Evolutionary conservation across 495 filamentous ascomycete species (phyloP).

Genomic region (Echria macrotheca): DNA sequence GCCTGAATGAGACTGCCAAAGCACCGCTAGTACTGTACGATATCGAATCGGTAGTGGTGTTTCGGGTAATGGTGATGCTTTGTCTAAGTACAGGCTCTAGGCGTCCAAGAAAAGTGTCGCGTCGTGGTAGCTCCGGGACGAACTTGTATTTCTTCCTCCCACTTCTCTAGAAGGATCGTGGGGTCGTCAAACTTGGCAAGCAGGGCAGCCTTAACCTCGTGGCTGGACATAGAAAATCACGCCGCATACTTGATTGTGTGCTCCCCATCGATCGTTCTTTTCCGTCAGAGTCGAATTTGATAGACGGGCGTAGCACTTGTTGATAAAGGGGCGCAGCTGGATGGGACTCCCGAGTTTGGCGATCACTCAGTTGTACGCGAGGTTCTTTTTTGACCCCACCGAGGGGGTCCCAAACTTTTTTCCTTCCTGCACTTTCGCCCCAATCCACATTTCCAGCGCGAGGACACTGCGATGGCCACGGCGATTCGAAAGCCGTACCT

Average conservation of each 20-base stretch:
- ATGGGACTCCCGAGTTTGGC: too few relatives aligned
- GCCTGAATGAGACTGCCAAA: constrained; percentile 17
- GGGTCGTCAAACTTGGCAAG: constrained; percentile 8
- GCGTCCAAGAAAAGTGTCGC: constrained; percentile 8
- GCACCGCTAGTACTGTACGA: constrained; percentile 21
- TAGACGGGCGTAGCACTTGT: too few relatives aligned
- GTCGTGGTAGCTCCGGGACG: constrained; percentile 17
- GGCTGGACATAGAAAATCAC: neutral
- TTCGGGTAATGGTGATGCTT: constrained; percentile 4
- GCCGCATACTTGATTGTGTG: neutral
- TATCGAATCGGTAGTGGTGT: constrained; percentile 9
- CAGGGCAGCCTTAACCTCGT: neutral
- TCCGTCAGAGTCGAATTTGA: too few relatives aligned
- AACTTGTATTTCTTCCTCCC: constrained; percentile 13
- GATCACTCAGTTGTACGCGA: too few relatives aligned
- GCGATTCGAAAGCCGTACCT: too few relatives aligned
- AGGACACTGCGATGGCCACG: too few relatives aligned
- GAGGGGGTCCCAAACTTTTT: too few relatives aligned
- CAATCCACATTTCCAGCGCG: too few relatives aligned
- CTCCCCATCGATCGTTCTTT: too few relatives aligned
- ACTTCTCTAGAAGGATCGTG: constrained; percentile 18
- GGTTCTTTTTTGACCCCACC: too few relatives aligned
- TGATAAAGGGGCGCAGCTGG: too few relatives aligned
- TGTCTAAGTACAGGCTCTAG: constrained; percentile 9
- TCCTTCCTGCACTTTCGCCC: too few relatives aligned